These are phyloP conservation scores for Monoraphidium neglectum DNA, from an alignment of 139 green algal species.

Conservation along the genomic window DNA sequence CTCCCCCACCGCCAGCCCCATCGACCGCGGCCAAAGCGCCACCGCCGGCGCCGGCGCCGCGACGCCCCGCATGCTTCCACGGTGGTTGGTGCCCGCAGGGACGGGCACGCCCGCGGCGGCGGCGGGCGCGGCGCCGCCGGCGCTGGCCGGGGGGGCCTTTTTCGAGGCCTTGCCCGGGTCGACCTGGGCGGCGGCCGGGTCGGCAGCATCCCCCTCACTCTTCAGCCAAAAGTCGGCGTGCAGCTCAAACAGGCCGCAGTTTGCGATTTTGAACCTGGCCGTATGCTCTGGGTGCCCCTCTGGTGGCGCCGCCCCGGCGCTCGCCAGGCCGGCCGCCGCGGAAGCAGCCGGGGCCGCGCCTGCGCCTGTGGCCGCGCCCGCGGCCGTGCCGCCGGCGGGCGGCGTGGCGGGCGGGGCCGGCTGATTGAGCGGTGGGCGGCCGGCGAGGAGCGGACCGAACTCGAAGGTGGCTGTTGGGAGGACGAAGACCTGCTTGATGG, in stretches of 20 bases:
- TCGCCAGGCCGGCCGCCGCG: no score
- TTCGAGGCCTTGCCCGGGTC: no score
- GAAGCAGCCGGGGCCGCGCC: no score
- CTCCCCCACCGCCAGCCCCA: conserved; percentile 64
- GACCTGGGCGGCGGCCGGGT: conserved; percentile 21
- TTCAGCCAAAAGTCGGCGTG: conserved; percentile 65
- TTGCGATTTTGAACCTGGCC: conserved; percentile 73
- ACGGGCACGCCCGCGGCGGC: conserved; percentile 37
- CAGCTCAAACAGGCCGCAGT: conserved; percentile 75
- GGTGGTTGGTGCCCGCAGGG: no score
- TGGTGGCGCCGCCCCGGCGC: background rate
- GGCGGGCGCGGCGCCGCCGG: background rate
- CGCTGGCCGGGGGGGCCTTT: conserved; percentile 11
- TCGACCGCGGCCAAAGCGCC: conserved; percentile 36
- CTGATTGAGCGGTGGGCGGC: background rate
- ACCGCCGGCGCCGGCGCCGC: conserved; percentile 31
- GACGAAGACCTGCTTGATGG: conserved; percentile 71
- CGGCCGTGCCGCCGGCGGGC: no score
- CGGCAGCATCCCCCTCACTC: conserved; percentile 20
- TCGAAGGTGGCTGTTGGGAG: conserved; percentile 60
- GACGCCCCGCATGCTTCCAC: no score
- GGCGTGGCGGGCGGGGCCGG: no score
- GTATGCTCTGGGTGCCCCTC: conserved; percentile 56
- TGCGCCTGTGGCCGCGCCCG: no score
- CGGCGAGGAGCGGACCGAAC: conserved; percentile 75